phyloP scores from a whole-genome alignment of 2,329 filamentous ascomycete genomes.

The Botrytis fabae region DNA sequence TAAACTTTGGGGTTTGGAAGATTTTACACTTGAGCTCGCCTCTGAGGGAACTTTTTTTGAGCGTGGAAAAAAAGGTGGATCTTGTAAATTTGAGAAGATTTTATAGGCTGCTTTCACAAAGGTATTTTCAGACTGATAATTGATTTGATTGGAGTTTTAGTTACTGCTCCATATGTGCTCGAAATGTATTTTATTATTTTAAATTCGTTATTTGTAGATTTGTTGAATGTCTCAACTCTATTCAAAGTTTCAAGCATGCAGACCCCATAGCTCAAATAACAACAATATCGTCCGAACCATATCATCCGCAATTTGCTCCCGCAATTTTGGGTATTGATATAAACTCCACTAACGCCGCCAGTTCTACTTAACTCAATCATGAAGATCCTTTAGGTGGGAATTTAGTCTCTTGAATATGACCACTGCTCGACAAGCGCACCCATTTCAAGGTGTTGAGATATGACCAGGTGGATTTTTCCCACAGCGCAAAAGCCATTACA shows the following conservation, averaged over 20 bases:
- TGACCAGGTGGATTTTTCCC: constrained; percentile 87
- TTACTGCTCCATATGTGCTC: neutral
- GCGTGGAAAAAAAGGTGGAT: constrained; percentile 26
- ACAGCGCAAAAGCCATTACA: constrained; percentile 64
- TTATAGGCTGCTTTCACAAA: constrained; percentile 5
- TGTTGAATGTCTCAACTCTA: constrained; percentile 5
- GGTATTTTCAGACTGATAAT: neutral
- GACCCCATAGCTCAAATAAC: neutral
- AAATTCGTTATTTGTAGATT: neutral
- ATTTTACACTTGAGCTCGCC: constrained; percentile 19
- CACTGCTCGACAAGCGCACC: constrained; percentile 68
- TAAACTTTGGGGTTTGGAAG: constrained; percentile 15
- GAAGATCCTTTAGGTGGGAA: constrained; percentile 69
- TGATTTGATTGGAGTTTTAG: neutral
- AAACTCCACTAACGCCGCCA: constrained; percentile 27
- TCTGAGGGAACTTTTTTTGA: constrained; percentile 24
- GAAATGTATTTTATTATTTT: constrained; percentile 5
- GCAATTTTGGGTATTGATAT: constrained; percentile 26
- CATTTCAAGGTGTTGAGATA: constrained; percentile 75
- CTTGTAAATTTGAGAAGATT: constrained; percentile 12
- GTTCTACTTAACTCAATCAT: constrained; percentile 29
- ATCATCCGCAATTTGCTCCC: constrained; percentile 16
- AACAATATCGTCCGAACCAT: neutral
- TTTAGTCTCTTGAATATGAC: constrained; percentile 64
- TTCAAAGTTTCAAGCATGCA: neutral